These are phyloP conservation scores for Craterostigma plantagineum DNA, from an alignment of 257 asterid genomes.

Conservation along the genomic window DNA sequence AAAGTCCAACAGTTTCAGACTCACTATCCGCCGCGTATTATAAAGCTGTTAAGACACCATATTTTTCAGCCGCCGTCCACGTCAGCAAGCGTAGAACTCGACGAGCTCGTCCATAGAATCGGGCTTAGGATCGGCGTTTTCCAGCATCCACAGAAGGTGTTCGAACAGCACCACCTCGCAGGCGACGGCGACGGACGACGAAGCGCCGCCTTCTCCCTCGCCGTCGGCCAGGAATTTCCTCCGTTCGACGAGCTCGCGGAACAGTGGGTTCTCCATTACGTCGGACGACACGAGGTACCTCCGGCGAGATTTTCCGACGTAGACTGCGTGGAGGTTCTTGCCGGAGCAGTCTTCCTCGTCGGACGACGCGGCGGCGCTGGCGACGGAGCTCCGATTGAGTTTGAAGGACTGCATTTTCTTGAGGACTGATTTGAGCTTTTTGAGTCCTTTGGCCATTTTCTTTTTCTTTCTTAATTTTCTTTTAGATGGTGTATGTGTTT, in stretches of 20 bases:
- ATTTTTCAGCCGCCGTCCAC: too few relatives aligned
- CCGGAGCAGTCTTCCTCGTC: constrained; percentile 19
- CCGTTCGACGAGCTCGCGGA: constrained; percentile 63
- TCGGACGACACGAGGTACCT: constrained; percentile 62
- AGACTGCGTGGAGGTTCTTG: constrained; percentile 46
- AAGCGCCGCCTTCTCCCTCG: constrained; percentile 8
- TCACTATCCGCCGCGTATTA: too few relatives aligned
- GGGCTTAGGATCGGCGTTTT: constrained; percentile 56
- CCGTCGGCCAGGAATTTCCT: background rate
- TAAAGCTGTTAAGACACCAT: too few relatives aligned
- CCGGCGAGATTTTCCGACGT: constrained; percentile 82
- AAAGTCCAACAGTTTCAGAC: too few relatives aligned
- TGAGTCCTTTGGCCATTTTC: constrained; percentile 66
- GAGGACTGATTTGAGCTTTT: constrained; percentile 68
- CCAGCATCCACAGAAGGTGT: constrained; percentile 67
- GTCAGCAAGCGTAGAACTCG: constrained; percentile 22
- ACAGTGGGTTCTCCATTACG: constrained; percentile 61
- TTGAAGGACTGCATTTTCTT: constrained; percentile 95
- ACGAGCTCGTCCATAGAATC: constrained; percentile 50
- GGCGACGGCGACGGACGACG: constrained; percentile 20
- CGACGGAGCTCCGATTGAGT: constrained; percentile 29
- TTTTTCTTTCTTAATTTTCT: too few relatives aligned
- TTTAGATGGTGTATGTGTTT: too few relatives aligned
- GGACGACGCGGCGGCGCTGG: constrained; percentile 31
- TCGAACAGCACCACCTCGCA: constrained; percentile 68